Conservation (phyloP, 306 rosid genomes). For the Malus sylvestris region DNA sequence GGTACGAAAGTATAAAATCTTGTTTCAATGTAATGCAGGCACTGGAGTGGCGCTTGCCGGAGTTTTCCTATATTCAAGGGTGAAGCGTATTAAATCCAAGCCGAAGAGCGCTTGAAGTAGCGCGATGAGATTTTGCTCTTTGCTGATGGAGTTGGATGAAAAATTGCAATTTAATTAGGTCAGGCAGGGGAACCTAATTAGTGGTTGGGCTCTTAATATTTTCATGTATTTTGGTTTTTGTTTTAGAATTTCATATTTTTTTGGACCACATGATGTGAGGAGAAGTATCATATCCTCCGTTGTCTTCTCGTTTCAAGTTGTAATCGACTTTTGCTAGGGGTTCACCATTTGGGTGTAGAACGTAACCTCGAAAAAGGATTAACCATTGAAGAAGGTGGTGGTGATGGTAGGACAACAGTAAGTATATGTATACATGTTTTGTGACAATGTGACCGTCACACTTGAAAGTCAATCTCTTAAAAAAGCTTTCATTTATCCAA, state of each 20-base stretch:
- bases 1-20: not conserved
- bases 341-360: not conserved
- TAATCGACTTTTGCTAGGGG: not conserved
- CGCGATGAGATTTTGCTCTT: slow-evolving; percentile 24
- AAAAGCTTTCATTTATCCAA: too few relatives aligned
- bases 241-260: not conserved
- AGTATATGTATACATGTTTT: not conserved
- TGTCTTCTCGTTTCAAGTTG: not conserved
- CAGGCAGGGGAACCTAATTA: not conserved
- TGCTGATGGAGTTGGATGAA: slow-evolving; percentile 6
- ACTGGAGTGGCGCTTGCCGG: slow-evolving; percentile 89
- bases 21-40: slow-evolving; percentile 39
- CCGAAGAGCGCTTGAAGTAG: slow-evolving; percentile 55
- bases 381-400: not conserved
- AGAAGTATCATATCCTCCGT: not conserved
- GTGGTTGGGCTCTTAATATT: not conserved
- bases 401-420: not conserved
- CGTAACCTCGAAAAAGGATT: not conserved
- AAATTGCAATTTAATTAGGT: slow-evolving; percentile 30
- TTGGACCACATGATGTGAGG: not conserved
- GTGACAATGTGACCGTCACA: not conserved
- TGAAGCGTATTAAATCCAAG: slow-evolving; percentile 74
- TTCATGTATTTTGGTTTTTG: not conserved
- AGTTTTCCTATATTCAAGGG: slow-evolving; percentile 89
- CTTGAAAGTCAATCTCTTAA: too few relatives aligned